These are phyloP conservation scores for Plasmodium reichenowi DNA, from an alignment of 169 alveolate species.

Conservation along the genomic window DNA sequence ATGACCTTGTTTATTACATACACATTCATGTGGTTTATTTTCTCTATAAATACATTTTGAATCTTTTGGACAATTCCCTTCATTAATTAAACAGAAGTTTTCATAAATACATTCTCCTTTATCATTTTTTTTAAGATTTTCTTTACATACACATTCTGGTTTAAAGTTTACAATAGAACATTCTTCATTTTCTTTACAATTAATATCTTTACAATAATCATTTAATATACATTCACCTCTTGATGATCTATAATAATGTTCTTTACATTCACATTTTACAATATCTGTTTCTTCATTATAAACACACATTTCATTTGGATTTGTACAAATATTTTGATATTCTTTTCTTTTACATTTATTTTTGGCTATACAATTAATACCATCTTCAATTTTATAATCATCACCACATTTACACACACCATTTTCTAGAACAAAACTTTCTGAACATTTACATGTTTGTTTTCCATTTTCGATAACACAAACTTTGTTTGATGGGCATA, in stretches of 20 bases:
- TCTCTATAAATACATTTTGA: conserved; percentile 40
- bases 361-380: conserved; percentile 9
- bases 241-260: not conserved
- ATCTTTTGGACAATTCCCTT: conserved; percentile 44
- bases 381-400: not conserved
- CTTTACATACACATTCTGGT: conserved; percentile 37
- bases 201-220: conserved; percentile 12
- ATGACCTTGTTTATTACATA: conserved; percentile 41
- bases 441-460: conserved; percentile 24
- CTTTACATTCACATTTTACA: conserved; percentile 24
- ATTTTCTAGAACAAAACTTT: conserved; percentile 9
- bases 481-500: conserved; percentile 37
- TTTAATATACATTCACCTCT: conserved; percentile 26
- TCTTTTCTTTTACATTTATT: conserved; percentile 64
- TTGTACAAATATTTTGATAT: conserved; percentile 16
- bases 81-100: conserved; percentile 35
- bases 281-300: conserved; percentile 29
- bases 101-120: conserved; percentile 22
- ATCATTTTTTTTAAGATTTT: conserved; percentile 27
- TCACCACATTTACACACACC: conserved; percentile 17
- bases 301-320: conserved; percentile 27
- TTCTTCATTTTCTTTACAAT: conserved; percentile 33
- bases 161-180: conserved; percentile 10
- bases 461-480: conserved; percentile 28
- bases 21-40: conserved; percentile 44